Evolutionary conservation across 2,329 filamentous ascomycete genomes (phyloP), one percentile per base, ranked within the genome.

Genomic region (Botrytis aclada): DNA sequence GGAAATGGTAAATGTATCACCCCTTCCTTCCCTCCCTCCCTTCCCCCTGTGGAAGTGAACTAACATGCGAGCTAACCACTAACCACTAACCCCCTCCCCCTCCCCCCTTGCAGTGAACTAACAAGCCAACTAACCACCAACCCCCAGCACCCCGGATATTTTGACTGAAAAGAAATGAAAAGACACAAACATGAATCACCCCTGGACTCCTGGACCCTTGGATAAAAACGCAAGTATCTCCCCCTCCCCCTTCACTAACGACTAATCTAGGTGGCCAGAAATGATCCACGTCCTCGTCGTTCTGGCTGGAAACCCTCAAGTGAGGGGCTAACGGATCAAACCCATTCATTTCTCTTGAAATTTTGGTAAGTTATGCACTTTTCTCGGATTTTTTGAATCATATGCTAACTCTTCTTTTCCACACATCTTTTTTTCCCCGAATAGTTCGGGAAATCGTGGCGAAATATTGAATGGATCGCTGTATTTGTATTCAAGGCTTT

Each of bases 251-350:
- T 32, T n/a, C 18, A 16, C n/a, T 67, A 16, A 67, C 22, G 18
- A 37, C 45, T 67, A 25, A 67, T 51, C 34, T 56, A 51, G 47
- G 47, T 41, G 65, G 47, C 65, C 65, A 39, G 65, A 56, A 47
- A 56, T 56, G 47, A 67, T 67, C 47, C 65, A 67, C 65, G 65
- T 41, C 65, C 65, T 22, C 65, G 65, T 56, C 34, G 65, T 67
- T 56, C 65, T 67, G 65, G 65, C 47, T 67, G 65, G 65, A 37
- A 39, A 67, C 47, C 65, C 65, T 67, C 65, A 67, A 67, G 47
- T 67, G 65, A 56, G 65, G 47, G 54, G 65, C 65, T 56, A 29
- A 67, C 65, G 65, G 47, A 56, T 56, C 47, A 56, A 67, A 1
- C 9, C 34, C 9, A n/a, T 25, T 32, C 16, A 32, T 8, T 10